These are phyloP conservation scores for Abortiporus biennis DNA, from an alignment of 1,284 basidiomycete genomes.

Conservation along the genomic window DNA sequence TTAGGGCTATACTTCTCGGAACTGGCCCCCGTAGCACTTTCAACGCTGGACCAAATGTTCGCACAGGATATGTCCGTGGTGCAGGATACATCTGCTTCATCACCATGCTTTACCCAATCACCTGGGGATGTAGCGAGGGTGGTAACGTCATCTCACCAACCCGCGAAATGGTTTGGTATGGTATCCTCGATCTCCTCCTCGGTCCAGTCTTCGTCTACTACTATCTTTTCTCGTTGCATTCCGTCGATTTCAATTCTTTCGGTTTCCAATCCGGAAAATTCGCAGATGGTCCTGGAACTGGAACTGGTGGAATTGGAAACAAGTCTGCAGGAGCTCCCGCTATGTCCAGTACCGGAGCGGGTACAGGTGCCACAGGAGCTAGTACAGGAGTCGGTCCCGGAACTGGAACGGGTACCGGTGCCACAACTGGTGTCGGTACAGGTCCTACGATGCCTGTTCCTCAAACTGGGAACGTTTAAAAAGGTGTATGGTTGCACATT, in stretches of 20 bases:
- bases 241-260: constrained; percentile 22
- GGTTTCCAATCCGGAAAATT: constrained; percentile 23
- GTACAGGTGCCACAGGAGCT: background rate
- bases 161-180: constrained; percentile 50
- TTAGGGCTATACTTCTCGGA: constrained; percentile 26
- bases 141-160: constrained; percentile 38
- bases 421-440: constrained; percentile 5
- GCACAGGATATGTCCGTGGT: constrained; percentile 33
- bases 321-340: background rate
- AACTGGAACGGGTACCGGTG: background rate
- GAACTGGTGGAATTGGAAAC: constrained; percentile 4
- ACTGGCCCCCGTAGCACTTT: constrained; percentile 27
- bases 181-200: constrained; percentile 52
- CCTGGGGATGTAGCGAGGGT: constrained; percentile 43
- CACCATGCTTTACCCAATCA: constrained; percentile 45
- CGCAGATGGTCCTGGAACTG: constrained; percentile 13
- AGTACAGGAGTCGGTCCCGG: background rate
- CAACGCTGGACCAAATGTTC: constrained; percentile 30
- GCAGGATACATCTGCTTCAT: constrained; percentile 41
- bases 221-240: constrained; percentile 25
- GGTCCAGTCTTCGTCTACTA: constrained; percentile 42
- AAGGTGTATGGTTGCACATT: too few relatives aligned
- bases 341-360: constrained; percentile 7
- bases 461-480: too few relatives aligned
- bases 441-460: too few relatives aligned